These are phyloP conservation scores for Penstemon barbatus DNA, from an alignment of 257 asterid species.

Conservation along the genomic window DNA sequence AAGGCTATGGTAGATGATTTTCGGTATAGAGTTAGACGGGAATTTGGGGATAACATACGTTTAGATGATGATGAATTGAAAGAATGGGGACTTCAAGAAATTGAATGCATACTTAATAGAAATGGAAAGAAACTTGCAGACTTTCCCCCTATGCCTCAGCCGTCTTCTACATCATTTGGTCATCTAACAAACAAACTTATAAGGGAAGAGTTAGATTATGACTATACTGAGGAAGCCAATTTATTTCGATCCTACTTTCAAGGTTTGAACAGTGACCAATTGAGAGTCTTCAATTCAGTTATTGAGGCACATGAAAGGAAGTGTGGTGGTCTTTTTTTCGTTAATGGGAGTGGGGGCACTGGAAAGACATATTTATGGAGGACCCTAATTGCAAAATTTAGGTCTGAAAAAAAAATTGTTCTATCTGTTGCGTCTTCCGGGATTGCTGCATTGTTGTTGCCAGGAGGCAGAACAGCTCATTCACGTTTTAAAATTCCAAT, in stretches of 20 bases:
- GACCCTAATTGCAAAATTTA: too few relatives aligned
- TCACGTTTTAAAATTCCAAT: conserved; percentile 11
- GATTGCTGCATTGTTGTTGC: not conserved
- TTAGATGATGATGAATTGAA: too few relatives aligned
- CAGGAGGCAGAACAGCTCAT: conserved; percentile 6
- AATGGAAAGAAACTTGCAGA: not conserved
- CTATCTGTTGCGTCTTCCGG: too few relatives aligned
- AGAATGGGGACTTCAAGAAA: too few relatives aligned
- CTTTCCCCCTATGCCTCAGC: conserved; percentile 12
- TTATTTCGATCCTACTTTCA: not conserved
- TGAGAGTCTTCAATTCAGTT: not conserved
- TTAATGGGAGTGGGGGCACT: not conserved
- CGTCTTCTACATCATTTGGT: not conserved
- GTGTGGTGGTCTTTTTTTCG: not conserved
- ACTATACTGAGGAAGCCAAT: not conserved
- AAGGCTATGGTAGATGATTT: not conserved
- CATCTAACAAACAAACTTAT: not conserved
- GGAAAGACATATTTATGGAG: too few relatives aligned
- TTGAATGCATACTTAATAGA: too few relatives aligned
- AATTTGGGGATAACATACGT: too few relatives aligned
- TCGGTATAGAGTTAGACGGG: not conserved
- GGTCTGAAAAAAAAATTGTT: too few relatives aligned
- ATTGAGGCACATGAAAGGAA: not conserved
- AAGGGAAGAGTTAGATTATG: conserved; percentile 3
- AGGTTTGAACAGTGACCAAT: not conserved